Conservation (phyloP, 2,329 filamentous ascomycete species). For the Alternaria dauci region DNA sequence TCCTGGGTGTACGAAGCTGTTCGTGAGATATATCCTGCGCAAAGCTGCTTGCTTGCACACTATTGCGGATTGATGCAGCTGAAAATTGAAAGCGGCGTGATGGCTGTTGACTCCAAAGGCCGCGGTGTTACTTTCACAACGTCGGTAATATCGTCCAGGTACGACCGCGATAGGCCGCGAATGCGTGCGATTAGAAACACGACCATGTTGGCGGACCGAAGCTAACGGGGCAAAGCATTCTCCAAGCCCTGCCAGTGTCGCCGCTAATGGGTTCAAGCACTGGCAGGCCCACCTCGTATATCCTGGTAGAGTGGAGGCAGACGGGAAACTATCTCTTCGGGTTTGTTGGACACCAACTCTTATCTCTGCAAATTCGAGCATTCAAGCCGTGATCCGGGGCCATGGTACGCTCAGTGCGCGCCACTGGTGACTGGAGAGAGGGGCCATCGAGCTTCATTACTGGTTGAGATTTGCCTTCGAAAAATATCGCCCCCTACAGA, state of each 20-base stretch:
- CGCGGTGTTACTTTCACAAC: background rate
- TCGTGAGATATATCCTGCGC: background rate
- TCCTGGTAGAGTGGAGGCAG: background rate
- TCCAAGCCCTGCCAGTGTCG: constrained; percentile 26
- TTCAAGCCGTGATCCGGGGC: background rate
- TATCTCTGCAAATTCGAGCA: background rate
- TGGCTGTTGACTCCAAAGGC: background rate
- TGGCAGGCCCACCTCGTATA: constrained; percentile 1
- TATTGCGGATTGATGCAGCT: background rate
- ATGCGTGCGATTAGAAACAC: constrained; percentile 7
- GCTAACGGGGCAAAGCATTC: constrained; percentile 28
- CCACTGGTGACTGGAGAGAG: background rate
- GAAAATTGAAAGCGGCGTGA: background rate
- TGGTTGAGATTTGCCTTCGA: background rate
- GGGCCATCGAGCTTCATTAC: background rate
- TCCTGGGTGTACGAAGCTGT: background rate
- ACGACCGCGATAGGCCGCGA: constrained; percentile 4
- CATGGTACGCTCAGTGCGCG: constrained; percentile 8
- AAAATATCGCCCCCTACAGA: background rate
- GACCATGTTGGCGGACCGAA: constrained; percentile 15
- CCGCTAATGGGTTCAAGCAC: constrained; percentile 21
- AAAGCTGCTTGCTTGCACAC: background rate
- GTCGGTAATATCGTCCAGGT: constrained; percentile 1
- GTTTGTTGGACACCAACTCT: background rate
- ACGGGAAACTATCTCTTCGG: constrained; percentile 2